Percentiles rank a stretch among this genome's conserved stretches.
These are phyloP conservation scores for Gossypium gossypioides DNA, from an alignment of 441 rosid genomes.

Conservation along the genomic window DNA sequence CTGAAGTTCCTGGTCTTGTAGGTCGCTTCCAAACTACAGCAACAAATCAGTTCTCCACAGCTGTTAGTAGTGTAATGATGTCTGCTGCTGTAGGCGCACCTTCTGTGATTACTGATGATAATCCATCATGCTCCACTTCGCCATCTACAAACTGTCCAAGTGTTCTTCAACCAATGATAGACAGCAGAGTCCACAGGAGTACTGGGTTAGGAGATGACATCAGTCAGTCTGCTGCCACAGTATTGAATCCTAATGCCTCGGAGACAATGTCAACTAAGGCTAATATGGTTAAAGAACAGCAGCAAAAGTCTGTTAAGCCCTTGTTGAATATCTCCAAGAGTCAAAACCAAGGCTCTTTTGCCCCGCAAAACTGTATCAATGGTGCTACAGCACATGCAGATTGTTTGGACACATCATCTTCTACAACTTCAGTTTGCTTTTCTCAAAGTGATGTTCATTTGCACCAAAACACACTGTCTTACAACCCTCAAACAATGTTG, in stretches of 20 bases:
- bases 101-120: slow-evolving; percentile 47
- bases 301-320: slow-evolving; percentile 43
- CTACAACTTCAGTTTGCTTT: slow-evolving; percentile 55
- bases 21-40: slow-evolving; percentile 25
- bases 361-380: slow-evolving; percentile 35
- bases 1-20: slow-evolving; percentile 34
- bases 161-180: slow-evolving; percentile 29
- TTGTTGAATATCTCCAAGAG: slow-evolving; percentile 41
- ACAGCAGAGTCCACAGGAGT: slow-evolving; percentile 23
- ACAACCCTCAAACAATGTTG: slow-evolving; percentile 35
- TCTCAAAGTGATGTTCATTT: slow-evolving; percentile 49
- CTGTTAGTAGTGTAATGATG: slow-evolving; percentile 26
- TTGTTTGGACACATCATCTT: slow-evolving; percentile 61
- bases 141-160: slow-evolving; percentile 35
- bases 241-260: slow-evolving; percentile 30
- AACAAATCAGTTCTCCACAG: slow-evolving; percentile 26
- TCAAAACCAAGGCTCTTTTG: slow-evolving; percentile 39
- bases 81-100: slow-evolving; percentile 35
- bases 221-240: slow-evolving; percentile 35
- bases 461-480: slow-evolving; percentile 35
- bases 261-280: slow-evolving; percentile 32
- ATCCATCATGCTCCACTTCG: slow-evolving; percentile 54
- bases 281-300: slow-evolving; percentile 30
- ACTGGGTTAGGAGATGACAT: slow-evolving; percentile 35
- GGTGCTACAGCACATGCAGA: slow-evolving; percentile 38